phyloP scores from a whole-genome alignment of 2,329 filamentous ascomycete genomes.

The Escovopsis weberi region DNA sequence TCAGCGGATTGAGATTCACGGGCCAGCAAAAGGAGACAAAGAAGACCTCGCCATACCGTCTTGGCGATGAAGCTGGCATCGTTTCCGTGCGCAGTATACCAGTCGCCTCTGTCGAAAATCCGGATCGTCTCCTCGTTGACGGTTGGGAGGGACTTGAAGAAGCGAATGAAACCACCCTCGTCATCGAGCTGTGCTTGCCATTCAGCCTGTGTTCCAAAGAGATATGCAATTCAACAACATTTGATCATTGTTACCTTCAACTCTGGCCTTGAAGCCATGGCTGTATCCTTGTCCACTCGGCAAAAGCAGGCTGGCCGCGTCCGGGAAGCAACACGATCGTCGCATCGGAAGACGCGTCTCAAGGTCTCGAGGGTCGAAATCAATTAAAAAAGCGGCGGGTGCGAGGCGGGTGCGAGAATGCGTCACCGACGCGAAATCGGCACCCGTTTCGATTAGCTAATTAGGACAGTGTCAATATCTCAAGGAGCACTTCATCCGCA shows the following conservation, averaged over 20 bases:
- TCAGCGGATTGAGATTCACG: neutral
- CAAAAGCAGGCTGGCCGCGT: conserved; percentile 5
- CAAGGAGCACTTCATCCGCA: too few species aligned
- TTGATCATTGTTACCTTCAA: conserved; percentile 38
- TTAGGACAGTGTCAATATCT: too few species aligned
- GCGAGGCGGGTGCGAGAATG: neutral
- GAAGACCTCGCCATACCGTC: conserved; percentile 34
- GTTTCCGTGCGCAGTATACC: conserved; percentile 84
- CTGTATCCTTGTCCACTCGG: conserved; percentile 10
- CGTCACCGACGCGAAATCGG: neutral
- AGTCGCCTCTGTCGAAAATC: conserved; percentile 88
- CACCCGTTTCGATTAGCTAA: neutral
- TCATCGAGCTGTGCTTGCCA: conserved; percentile 60
- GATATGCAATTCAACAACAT: neutral
- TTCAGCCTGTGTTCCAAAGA: conserved; percentile 3
- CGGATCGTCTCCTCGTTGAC: conserved; percentile 64
- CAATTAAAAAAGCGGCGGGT: too few species aligned
- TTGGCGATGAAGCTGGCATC: conserved; percentile 74
- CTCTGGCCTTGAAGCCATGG: conserved; percentile 58
- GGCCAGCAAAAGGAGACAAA: too few species aligned
- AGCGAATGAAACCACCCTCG: conserved; percentile 91
- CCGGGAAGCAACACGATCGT: too few species aligned
- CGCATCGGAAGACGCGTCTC: too few species aligned
- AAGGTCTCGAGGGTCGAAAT: too few species aligned
- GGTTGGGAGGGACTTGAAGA: conserved; percentile 72